phyloP scores from a whole-genome alignment of 2,329 filamentous ascomycete genomes.

The Periglandula ipomoeae region DNA sequence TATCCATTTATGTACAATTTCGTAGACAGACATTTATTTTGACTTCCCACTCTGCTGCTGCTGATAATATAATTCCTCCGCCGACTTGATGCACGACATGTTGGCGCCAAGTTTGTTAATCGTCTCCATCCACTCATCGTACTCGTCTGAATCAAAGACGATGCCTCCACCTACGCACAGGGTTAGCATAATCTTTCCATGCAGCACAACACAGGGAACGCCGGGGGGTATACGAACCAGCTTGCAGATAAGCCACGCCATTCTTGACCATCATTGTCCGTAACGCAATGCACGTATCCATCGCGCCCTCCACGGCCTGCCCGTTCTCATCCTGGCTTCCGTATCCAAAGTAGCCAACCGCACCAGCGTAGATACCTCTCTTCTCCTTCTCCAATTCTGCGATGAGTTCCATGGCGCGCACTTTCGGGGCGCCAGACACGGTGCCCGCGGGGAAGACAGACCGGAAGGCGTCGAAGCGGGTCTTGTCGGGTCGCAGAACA shows the following conservation, averaged over 20 bases:
- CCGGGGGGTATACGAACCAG: conserved; percentile 40
- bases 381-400: conserved; percentile 91
- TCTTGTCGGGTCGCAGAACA: conserved; percentile 71
- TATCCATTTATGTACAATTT: neutral
- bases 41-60: conserved; percentile 17
- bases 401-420: conserved; percentile 94
- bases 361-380: conserved; percentile 88
- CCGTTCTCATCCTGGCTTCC: conserved; percentile 58
- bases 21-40: neutral
- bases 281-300: conserved; percentile 78
- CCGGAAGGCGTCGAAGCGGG: conserved; percentile 89
- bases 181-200: too few relatives aligned
- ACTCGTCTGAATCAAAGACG: conserved; percentile 84
- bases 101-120: conserved; percentile 92
- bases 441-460: conserved; percentile 97
- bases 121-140: conserved; percentile 91
- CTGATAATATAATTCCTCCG: conserved; percentile 56
- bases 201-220: too few relatives aligned
- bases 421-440: conserved; percentile 90
- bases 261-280: conserved; percentile 94
- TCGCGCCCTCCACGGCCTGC: conserved; percentile 63
- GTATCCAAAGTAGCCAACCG: conserved; percentile 95
- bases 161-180: conserved; percentile 61
- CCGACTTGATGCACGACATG: conserved; percentile 77
- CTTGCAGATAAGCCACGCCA: conserved; percentile 82